Base-by-base conservation (phyloP, 2,329 filamentous ascomycete species). In the Trichoderma sp. region DNA sequence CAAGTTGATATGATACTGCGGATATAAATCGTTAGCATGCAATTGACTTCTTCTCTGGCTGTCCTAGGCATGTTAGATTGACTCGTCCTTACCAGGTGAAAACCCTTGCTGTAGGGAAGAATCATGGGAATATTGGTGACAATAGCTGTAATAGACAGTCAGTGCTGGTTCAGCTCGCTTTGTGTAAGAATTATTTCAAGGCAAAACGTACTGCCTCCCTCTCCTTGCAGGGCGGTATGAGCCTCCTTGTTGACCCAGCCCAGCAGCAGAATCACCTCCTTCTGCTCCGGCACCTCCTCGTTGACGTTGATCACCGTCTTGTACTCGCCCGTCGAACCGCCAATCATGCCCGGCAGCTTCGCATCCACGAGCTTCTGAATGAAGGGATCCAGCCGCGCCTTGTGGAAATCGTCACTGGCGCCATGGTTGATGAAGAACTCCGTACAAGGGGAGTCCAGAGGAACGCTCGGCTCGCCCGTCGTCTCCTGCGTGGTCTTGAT, bases 161-260 rank as follows among this genome's bases (percentile, higher is more conserved):
- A 43, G 14, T 11, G 47, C 55, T 37, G 60, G 62, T 14, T 5
- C 35, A n/a, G 1, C 27, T 29, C 27, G 4, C 29, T 31, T 35
- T 56, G 11, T 56, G 2, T 13, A 24, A 52, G 14, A 35, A 67
- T 59, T 19, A 52, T 35, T 14, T 35, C 1, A 3, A 5, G 33
- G 11, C 33, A 35, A 13, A 47, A 24, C 33, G 71, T 77, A 79
- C 78, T 70, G 66, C 75, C 79, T 11, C 74, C 76, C 19, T 74
- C 73, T 29, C 74, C 77, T 35, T 75, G 77, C 66, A 80, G 73
- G 19, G 76, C 74, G 37, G 79, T 52, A 72, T 82, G 81, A 24
- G 77, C 80, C 49, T 79, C 78, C 71, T 76, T 79, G 70, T 76
- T 79, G 21, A 82, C 79, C 81, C 81, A 82, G 5, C 81, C 81